Base-by-base conservation (phyloP, 2,329 filamentous ascomycete genomes). In the Fusarium austroafricanum region DNA sequence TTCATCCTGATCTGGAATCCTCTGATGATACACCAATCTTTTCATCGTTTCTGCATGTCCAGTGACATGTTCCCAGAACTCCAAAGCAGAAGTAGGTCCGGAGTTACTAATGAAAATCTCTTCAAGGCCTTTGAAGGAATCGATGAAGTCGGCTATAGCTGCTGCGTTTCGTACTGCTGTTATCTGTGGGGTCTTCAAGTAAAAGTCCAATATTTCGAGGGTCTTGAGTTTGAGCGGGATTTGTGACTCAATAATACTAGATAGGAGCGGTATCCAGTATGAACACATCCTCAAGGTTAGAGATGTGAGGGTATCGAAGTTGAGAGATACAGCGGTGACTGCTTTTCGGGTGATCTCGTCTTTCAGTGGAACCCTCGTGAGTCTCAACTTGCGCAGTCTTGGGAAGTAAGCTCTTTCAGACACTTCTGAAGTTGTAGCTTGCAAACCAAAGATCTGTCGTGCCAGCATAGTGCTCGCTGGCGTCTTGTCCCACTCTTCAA, bases 391-490 rank as follows among this genome's bases (percentile, higher is more conserved):
- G 0, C 11, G 17, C 5, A 62, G 5, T 10, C n/a, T 47, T 1
- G 49, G 57, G 4, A 20, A 49, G 0, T 2, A 8, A 4, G n/a
- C 5, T 1, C 6, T 26, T 6, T 5, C 6, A n/a, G 17, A 0
- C 1, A 15, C 1, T 2, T 20, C 12, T 1, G 23, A 2, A 2
- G 2, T 2, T 1, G 1, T 1, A 6, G 0, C 10, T 4, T 23
- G 9, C 2, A 62, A 18, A 2, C 43, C 49, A 12, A 55, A 56
- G 15, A 44, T 39, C 15, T 39, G 6, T 2, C 57, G 18, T 1
- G 31, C 12, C 3, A 49, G 10, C 20, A 62, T 17, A 2, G 49
- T 35, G 1, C 26, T 62, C 0, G 60, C 49, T 0, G 31, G 10
- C 15, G 21, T 26, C 0, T 29, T 35, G 6, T 62, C 8, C 31